Base-by-base conservation (phyloP, 257 asterid genomes). In the Buddleja alternifolia region DNA sequence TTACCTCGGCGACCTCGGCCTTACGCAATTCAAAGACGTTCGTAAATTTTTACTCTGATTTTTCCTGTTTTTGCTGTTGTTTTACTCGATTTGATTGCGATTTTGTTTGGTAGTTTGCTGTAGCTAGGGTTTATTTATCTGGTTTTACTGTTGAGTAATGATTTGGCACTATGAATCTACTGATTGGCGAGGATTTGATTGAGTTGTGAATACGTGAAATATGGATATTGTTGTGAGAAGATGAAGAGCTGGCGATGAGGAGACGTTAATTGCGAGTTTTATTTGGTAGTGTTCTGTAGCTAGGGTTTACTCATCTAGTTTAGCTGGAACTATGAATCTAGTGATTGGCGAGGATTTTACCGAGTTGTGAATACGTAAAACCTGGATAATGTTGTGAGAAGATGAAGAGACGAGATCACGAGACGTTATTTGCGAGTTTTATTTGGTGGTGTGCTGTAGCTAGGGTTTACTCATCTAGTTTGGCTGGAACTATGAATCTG, bases 1-100 rank as follows among this genome's bases (percentile, higher is more conserved):
- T 67, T 89, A 89, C 63, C 88, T 92, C 74, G 98, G 98, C 37
- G 93, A 92, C 60, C 87, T 92, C 72, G 98, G 94, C 29, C 92
- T 92, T 20, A 72, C 86, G 47, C 98, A 92, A 75, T 89, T 92
- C 86, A 92, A 92, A 85, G 96, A 89, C 74, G 98, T 92, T 37
- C 24, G 87, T 67, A 60, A 12, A 40, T 68, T 23, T 20, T 10
- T 34, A 8, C 58, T 0, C 16, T 50, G 29, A 16, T 20, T 41
- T 48, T 3, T 52, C 21, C 39, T 32, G 3, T 10, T 50, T 15
- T 46, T 44, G 73, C 14, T 32, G 54, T 58, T 45, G 59, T 50
- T 46, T 71, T 47, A 24, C 21, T 77, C 69, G 70, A 51, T 69
- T 51, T 63, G 6, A 7, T 63, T 50, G 48, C 52, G 77, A 20